phyloP scores from a whole-genome alignment of 768 basidiomycete genomes.

The Gymnopilus junonius region DNA sequence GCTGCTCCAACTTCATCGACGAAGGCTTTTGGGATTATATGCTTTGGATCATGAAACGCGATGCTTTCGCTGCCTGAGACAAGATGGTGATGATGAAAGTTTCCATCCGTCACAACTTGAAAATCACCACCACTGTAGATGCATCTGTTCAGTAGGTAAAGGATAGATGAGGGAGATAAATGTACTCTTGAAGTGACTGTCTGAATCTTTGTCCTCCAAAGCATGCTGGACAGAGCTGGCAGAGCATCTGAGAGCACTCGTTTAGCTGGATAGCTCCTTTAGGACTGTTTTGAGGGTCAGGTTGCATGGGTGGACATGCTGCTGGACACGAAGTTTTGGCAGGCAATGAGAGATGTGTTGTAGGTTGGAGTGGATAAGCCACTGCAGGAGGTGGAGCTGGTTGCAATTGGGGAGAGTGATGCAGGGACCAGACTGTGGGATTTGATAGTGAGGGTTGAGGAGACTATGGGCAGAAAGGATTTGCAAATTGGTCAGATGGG shows the following conservation, averaged over 20 bases:
- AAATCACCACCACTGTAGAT: slow-evolving; percentile 39
- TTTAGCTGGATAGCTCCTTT: background rate
- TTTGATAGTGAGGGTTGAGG: no score
- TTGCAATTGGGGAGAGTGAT: no score
- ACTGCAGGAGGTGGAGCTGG: no score
- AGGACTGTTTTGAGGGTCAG: no score
- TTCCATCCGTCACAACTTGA: slow-evolving; percentile 40
- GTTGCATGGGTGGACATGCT: no score
- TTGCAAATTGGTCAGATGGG: no score
- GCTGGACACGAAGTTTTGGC: no score
- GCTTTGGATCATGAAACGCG: slow-evolving; percentile 33
- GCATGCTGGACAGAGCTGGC: slow-evolving; percentile 35
- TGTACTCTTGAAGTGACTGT: slow-evolving; percentile 22
- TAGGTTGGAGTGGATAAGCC: no score
- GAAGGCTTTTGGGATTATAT: slow-evolving; percentile 35
- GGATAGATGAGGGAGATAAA: background rate
- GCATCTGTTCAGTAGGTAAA: slow-evolving; percentile 1
- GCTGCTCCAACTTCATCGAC: slow-evolving; percentile 34
- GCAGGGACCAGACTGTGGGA: no score
- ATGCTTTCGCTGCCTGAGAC: slow-evolving; percentile 34
- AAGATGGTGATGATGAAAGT: slow-evolving; percentile 42
- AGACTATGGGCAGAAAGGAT: background rate
- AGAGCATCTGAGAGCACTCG: slow-evolving; percentile 26
- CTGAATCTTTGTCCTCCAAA: slow-evolving; percentile 33
- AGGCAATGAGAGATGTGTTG: no score